Conservation (phyloP, 2,329 filamentous ascomycete species). For the Coniochaeta prunicola region DNA sequence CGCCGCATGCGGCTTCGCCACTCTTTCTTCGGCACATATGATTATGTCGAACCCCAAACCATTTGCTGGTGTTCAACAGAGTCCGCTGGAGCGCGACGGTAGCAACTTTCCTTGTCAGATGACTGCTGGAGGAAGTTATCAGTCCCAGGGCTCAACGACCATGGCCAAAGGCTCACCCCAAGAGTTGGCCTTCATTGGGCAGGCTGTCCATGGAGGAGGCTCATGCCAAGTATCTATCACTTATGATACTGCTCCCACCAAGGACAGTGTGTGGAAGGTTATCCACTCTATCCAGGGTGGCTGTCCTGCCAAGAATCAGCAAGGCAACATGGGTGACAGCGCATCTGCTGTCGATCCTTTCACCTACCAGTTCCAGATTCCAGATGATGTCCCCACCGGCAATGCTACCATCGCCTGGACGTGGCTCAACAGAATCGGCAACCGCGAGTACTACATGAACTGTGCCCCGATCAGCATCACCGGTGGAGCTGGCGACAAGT, state of each 20-base stretch:
- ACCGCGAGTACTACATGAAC: slow-evolving; percentile 98
- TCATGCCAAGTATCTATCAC: slow-evolving; percentile 88
- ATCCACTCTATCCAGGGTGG: slow-evolving; percentile 84
- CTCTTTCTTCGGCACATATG: slow-evolving; percentile 67
- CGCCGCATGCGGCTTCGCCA: slow-evolving; percentile 46
- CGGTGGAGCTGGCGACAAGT: slow-evolving; percentile 37
- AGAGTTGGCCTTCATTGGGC: slow-evolving; percentile 58
- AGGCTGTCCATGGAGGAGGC: slow-evolving; percentile 80
- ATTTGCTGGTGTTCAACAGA: slow-evolving; percentile 47
- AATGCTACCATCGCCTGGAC: slow-evolving; percentile 83
- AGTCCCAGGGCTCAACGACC: slow-evolving; percentile 43
- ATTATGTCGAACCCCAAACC: slow-evolving; percentile 62
- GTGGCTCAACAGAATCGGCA: slow-evolving; percentile 90
- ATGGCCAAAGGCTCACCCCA: slow-evolving; percentile 59
- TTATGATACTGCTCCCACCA: slow-evolving; percentile 63
- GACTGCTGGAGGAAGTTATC: slow-evolving; percentile 24
- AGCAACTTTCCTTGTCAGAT: slow-evolving; percentile 79
- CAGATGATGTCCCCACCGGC: slow-evolving; percentile 63
- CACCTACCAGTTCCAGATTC: slow-evolving; percentile 65
- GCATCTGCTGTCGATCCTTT: slow-evolving; percentile 37
- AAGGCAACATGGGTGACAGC: slow-evolving; percentile 50
- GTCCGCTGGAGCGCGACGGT: slow-evolving; percentile 54
- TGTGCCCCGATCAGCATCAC: slow-evolving; percentile 70
- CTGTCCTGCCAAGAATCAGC: slow-evolving; percentile 57
- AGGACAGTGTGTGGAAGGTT: slow-evolving; percentile 71